Conservation (phyloP, 129 eudicot species). For the Chrysanthemum seticuspe region DNA sequence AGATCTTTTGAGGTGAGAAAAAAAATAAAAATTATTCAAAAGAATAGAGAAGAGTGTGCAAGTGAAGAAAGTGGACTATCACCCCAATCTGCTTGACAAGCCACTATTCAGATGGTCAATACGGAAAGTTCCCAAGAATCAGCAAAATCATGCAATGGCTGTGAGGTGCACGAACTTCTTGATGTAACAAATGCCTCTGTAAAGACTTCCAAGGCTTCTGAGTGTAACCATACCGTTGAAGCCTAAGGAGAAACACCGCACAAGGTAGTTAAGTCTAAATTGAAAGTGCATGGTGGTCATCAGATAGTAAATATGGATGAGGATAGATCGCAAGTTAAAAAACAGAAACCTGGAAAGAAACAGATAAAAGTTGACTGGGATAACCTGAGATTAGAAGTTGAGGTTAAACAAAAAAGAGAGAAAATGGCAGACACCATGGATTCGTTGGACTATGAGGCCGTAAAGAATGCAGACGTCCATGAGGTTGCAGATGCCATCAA, state of each 20-base stretch:
- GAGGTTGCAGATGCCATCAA: no score
- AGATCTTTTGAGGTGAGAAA: conserved; percentile 14
- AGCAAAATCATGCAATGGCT: conserved; percentile 29
- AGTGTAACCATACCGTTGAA: conserved; percentile 29
- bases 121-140: conserved; percentile 33
- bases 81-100: conserved; percentile 52
- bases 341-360: conserved; percentile 44
- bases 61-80: conserved; percentile 63
- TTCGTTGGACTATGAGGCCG: conserved; percentile 94
- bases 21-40: conserved; percentile 29
- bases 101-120: conserved; percentile 33
- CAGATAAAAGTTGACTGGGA: conserved; percentile 68
- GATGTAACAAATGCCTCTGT: conserved; percentile 21
- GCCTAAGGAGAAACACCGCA: conserved; percentile 29
- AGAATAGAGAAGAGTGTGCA: conserved; percentile 29
- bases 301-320: conserved; percentile 22
- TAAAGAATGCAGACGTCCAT: no score
- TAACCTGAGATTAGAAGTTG: conserved; percentile 57
- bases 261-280: conserved; percentile 36
- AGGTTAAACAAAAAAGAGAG: conserved; percentile 50
- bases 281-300: conserved; percentile 13
- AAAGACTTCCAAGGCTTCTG: conserved; percentile 36
- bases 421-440: conserved; percentile 57
- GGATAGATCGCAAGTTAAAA: conserved; percentile 37
- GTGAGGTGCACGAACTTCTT: conserved; percentile 30